Evolutionary conservation across 345 rosid species (phyloP).

Genomic region (Cardamine occulta): DNA sequence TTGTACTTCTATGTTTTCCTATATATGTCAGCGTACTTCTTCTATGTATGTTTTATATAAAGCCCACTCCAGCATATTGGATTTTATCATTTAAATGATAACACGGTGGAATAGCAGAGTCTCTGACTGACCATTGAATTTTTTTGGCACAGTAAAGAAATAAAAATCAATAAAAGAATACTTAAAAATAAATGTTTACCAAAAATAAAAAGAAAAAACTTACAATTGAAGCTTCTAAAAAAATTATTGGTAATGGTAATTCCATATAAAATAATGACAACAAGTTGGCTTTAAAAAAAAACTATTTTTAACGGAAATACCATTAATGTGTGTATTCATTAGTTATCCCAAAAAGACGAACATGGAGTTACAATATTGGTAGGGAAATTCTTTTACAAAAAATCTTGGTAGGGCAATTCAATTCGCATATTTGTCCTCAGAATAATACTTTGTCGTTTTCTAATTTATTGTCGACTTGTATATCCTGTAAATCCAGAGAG

Average conservation of each 20-base stretch:
- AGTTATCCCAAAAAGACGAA: background rate
- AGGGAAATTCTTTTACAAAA: background rate
- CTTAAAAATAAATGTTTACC: background rate
- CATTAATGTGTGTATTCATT: background rate
- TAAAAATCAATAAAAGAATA: background rate
- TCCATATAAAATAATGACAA: background rate
- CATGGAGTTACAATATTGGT: conserved; percentile 6
- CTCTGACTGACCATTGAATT: background rate
- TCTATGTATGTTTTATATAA: conserved; percentile 17
- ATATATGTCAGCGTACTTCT: conserved; percentile 23
- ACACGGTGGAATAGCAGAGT: conserved; percentile 14
- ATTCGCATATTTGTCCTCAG: background rate
- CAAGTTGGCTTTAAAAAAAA: background rate
- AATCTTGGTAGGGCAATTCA: background rate
- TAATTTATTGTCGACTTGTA: background rate
- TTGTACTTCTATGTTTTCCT: conserved; percentile 23
- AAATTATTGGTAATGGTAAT: background rate
- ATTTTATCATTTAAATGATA: conserved; percentile 26
- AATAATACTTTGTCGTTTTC: background rate
- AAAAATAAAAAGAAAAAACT: background rate
- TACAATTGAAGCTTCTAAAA: background rate
- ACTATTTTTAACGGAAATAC: background rate
- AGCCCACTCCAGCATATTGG: conserved; percentile 31
- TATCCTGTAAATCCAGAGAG: background rate
- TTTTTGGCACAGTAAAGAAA: conserved; percentile 7